Conservation (phyloP, 345 rosid species). For the Durio zibethinus region DNA sequence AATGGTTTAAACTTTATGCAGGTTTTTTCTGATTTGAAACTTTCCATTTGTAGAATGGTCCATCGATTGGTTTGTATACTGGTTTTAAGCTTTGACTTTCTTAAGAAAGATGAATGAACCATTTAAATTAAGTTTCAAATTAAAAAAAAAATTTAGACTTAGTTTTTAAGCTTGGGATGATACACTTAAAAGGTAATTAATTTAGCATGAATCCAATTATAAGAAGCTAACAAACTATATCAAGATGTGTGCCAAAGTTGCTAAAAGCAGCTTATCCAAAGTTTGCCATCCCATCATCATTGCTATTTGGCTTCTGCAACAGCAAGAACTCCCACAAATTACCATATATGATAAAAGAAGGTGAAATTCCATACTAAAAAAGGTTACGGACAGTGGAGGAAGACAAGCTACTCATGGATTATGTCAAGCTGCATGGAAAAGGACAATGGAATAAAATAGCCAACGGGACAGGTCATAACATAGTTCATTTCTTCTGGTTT, state of each 20-base stretch:
- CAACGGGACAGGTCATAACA: conserved; percentile 40
- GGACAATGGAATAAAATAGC: conserved; percentile 58
- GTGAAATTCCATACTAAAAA: conserved; percentile 38
- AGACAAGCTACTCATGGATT: conserved; percentile 52
- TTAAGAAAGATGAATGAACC: too few relatives aligned
- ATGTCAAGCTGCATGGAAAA: conserved; percentile 45
- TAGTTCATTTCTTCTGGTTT: background rate
- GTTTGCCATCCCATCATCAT: background rate
- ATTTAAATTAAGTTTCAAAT: too few relatives aligned
- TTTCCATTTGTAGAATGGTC: too few relatives aligned
- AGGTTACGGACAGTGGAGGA: conserved; percentile 65
- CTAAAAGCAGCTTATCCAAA: background rate
- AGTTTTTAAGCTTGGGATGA: too few relatives aligned
- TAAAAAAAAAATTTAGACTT: too few relatives aligned
- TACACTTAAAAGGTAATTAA: background rate
- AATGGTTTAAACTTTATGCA: too few relatives aligned
- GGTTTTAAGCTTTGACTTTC: too few relatives aligned
- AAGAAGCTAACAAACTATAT: background rate
- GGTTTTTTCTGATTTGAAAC: too few relatives aligned
- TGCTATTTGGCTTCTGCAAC: background rate
- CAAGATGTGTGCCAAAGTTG: conserved; percentile 15
- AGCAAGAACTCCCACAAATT: background rate
- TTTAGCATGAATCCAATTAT: too few relatives aligned
- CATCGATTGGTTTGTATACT: too few relatives aligned
- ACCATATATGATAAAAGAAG: conserved; percentile 30